phyloP scores from a whole-genome alignment of 2,329 filamentous ascomycete species.

The Endothia cerciana region DNA sequence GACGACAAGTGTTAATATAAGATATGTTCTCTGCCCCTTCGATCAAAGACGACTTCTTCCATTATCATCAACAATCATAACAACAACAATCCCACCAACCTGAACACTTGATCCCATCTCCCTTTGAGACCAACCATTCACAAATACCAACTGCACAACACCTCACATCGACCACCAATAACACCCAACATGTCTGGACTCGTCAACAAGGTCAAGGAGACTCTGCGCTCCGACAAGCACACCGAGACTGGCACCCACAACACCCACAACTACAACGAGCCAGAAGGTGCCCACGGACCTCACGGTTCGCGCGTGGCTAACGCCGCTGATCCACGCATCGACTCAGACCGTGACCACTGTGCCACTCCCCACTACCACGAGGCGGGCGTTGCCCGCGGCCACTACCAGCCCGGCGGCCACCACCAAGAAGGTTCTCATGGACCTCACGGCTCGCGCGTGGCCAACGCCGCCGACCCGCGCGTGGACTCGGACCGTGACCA shows the following conservation, averaged over 20 bases:
- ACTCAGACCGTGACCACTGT: conserved; percentile 52
- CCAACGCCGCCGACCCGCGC: conserved; percentile 55
- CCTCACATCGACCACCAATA: conserved; percentile 23
- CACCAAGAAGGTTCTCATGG: conserved; percentile 42
- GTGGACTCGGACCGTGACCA: conserved; percentile 55
- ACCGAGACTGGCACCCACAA: conserved; percentile 34
- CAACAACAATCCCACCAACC: not conserved
- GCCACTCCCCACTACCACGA: conserved; percentile 31
- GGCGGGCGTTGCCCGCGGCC: conserved; percentile 40
- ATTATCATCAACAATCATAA: not conserved
- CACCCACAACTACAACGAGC: conserved; percentile 35
- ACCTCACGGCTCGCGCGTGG: conserved; percentile 46
- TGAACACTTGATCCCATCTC: conserved; percentile 20
- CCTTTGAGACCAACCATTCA: not conserved
- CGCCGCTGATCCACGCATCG: conserved; percentile 54
- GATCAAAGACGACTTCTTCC: not conserved
- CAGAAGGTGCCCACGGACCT: conserved; percentile 44
- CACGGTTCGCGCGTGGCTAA: conserved; percentile 50
- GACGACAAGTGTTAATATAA: not conserved
- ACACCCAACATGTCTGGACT: conserved; percentile 57
- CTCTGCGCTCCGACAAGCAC: conserved; percentile 49
- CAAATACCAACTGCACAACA: conserved; percentile 13
- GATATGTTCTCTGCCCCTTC: not conserved
- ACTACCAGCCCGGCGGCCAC: conserved; percentile 36
- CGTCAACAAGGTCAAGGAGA: conserved; percentile 64